Evolutionary conservation across 768 basidiomycete genomes (phyloP).

Genomic region (Peribolospora baueri): DNA sequence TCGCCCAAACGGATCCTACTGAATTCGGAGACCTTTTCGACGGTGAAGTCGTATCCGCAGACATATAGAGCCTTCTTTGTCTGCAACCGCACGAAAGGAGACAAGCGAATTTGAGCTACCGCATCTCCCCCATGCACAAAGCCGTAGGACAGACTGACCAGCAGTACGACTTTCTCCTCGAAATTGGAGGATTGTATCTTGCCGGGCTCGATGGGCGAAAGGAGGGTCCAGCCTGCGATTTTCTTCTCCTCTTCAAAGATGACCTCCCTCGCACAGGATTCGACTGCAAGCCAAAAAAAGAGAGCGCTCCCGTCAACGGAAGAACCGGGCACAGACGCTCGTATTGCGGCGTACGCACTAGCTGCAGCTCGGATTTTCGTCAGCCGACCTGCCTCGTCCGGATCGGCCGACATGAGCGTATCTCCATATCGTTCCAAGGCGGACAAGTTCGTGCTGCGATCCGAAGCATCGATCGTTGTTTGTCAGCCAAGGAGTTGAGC

Average conservation of each 20-base stretch:
- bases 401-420: slow-evolving; percentile 74
- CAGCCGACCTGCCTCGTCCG: slow-evolving; percentile 61
- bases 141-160: slow-evolving; percentile 30
- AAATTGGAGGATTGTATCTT: slow-evolving; percentile 26
- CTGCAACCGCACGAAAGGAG: background rate
- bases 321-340: background rate
- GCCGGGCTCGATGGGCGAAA: slow-evolving; percentile 53
- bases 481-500: background rate
- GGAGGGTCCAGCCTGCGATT: slow-evolving; percentile 71
- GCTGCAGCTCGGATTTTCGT: slow-evolving; percentile 78
- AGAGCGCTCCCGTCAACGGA: background rate
- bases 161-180: slow-evolving; percentile 76
- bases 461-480: slow-evolving; percentile 15
- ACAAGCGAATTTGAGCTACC: background rate
- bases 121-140: background rate
- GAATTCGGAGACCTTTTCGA: slow-evolving; percentile 67
- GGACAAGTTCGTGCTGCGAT: slow-evolving; percentile 57
- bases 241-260: slow-evolving; percentile 50
- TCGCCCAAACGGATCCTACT: slow-evolving; percentile 69
- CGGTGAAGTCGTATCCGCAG: slow-evolving; percentile 12
- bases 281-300: slow-evolving; percentile 24
- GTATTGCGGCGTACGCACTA: slow-evolving; percentile 11
- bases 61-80: slow-evolving; percentile 9
- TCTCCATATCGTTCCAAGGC: slow-evolving; percentile 87
- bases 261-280: slow-evolving; percentile 56